Base-by-base conservation (phyloP, 331 rosid species). In the Stylosanthes scabra region DNA sequence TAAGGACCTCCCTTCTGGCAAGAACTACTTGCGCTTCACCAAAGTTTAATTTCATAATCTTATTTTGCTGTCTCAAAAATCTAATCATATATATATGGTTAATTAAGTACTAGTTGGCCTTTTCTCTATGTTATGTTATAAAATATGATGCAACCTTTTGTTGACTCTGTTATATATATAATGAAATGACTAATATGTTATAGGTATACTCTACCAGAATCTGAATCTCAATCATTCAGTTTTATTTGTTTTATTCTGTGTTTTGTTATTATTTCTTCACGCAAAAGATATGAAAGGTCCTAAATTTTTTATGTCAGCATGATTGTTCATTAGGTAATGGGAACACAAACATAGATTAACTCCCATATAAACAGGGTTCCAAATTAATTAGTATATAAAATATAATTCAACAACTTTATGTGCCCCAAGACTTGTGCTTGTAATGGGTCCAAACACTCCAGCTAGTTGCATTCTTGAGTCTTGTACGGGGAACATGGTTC, bases 11-110 rank as follows among this genome's bases (percentile, higher is more conserved):
- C 90, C 97, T 13, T 93, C 97, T 34, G 71, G 84, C 56, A 86
- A 88, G 70, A 80, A 65, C 1, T 93, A 91, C 61, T 61, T 91
- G 72, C 91, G 95, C 60, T 86, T 93, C 67, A 76, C 96, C 3
- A 59, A 74, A 9, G 91, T 86, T 44, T 90, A 76, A 90, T 68
- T 1, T 50, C 20, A 12, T n/a, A n/a, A n/a, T n/a, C n/a, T n/a
- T n/a, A n/a, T n/a, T n/a, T n/a, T n/a, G n/a, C n/a, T n/a, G n/a
- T n/a, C n/a, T n/a, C n/a, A n/a, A n/a, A n/a, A n/a, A n/a, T n/a
- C n/a, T n/a, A n/a, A n/a, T n/a, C n/a, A n/a, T n/a, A n/a, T 50
- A n/a, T 8, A 44, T 8, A 8, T 11, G 3, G 8, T n/a, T n/a
- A n/a, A n/a, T 27, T 25, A 16, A 16, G 42, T 70, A 44, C 50